Percentiles rank a stretch among this genome's conserved stretches.
Conservation (phyloP, 1,284 basidiomycete genomes). For the Termitomyces sp. region DNA sequence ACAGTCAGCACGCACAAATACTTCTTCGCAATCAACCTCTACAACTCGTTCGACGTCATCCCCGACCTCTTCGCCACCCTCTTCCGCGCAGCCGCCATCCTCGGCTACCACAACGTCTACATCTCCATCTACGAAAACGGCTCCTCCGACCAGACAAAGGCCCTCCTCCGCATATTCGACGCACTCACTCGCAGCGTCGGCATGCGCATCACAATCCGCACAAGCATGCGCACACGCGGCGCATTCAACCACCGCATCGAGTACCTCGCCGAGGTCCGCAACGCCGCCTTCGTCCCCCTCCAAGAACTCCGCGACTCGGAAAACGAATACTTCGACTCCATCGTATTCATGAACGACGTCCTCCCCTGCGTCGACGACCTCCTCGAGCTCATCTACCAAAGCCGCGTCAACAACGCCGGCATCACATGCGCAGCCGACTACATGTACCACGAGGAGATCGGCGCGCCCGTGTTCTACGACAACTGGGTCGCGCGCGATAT, state of each 20-base stretch:
- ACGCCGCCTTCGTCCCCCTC: slow-evolving; percentile 88
- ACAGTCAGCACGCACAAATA: slow-evolving; percentile 81
- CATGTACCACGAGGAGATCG: slow-evolving; percentile 95
- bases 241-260: slow-evolving; percentile 99
- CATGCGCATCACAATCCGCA: slow-evolving; percentile 85
- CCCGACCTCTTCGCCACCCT: slow-evolving; percentile 95
- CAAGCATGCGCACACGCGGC: slow-evolving; percentile 84
- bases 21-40: slow-evolving; percentile 96
- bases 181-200: slow-evolving; percentile 85
- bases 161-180: slow-evolving; percentile 87
- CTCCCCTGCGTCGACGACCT: slow-evolving; percentile 93
- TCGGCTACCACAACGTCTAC: slow-evolving; percentile 94
- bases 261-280: slow-evolving; percentile 94
- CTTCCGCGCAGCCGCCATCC: slow-evolving; percentile 82
- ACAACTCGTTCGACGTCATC: slow-evolving; percentile 97
- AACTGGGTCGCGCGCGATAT: slow-evolving; percentile 98
- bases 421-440: slow-evolving; percentile 96
- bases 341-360: slow-evolving; percentile 98
- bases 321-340: slow-evolving; percentile 88
- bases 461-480: slow-evolving; percentile 90
- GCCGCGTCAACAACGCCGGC: slow-evolving; percentile 85
- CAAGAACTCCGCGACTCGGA: slow-evolving; percentile 87
- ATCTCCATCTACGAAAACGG: slow-evolving; percentile 98
- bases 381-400: slow-evolving; percentile 94
- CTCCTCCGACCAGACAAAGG: slow-evolving; percentile 93